Evolutionary conservation across 2,329 filamentous ascomycete species (phyloP).

Genomic region (Fusarium sp.): DNA sequence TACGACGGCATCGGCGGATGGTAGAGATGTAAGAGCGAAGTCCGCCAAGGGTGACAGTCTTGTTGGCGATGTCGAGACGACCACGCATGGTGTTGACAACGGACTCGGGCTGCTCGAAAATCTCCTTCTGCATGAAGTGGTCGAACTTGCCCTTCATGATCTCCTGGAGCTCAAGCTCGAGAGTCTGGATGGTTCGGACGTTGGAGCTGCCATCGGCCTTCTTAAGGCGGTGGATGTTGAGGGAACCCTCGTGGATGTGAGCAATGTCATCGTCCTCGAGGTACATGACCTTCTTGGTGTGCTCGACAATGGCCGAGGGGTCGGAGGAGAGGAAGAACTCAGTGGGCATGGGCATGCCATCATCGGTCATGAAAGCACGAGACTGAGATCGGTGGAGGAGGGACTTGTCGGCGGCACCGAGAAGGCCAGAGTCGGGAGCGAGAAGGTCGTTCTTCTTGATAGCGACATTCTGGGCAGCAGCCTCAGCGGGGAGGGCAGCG

Average conservation of each 20-base stretch:
- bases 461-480: slow-evolving; percentile 95
- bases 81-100: slow-evolving; percentile 99
- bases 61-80: slow-evolving; percentile 93
- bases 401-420: slow-evolving; percentile 96
- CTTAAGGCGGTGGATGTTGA: slow-evolving; percentile 98
- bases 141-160: slow-evolving; percentile 99
- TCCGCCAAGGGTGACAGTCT: slow-evolving; percentile 95
- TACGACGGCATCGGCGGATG: slow-evolving; percentile 94
- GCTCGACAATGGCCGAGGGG: slow-evolving; percentile 97
- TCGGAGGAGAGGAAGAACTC: slow-evolving; percentile 99
- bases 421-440: slow-evolving; percentile 72
- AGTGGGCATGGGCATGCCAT: slow-evolving; percentile 96
- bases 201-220: slow-evolving; percentile 98
- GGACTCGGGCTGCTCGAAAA: slow-evolving; percentile 99
- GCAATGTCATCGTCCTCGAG: slow-evolving; percentile 99
- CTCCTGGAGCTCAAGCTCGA: slow-evolving; percentile 98
- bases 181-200: slow-evolving; percentile 96
- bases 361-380: slow-evolving; percentile 97
- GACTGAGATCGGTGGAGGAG: slow-evolving; percentile 98
- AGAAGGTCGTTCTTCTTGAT: slow-evolving; percentile 90
- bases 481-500: slow-evolving; percentile 88
- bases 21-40: slow-evolving; percentile 96
- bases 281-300: slow-evolving; percentile 99
- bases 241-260: slow-evolving; percentile 98
- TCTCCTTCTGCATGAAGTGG: slow-evolving; percentile 99